Conservation (phyloP, 129 eudicot genomes). For the Saussurea involucrata region DNA sequence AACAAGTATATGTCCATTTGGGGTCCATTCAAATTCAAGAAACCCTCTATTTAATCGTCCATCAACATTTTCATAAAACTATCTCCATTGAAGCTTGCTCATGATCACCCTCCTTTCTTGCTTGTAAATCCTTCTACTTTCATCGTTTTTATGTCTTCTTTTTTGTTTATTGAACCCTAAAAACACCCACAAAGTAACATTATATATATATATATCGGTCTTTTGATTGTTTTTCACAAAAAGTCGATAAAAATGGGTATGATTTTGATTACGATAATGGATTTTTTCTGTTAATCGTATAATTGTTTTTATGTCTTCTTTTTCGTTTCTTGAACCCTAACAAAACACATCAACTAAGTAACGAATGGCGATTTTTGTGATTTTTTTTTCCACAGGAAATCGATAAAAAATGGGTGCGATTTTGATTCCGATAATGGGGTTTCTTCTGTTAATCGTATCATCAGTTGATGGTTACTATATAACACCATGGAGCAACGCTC, state of each 20-base stretch:
- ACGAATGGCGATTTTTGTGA: not conserved
- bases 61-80: constrained; percentile 22
- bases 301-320: not conserved
- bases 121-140: constrained; percentile 1
- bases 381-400: constrained; percentile 2
- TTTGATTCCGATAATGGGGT: constrained; percentile 18
- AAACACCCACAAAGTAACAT: not conserved
- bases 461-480: constrained; percentile 52
- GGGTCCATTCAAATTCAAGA: constrained; percentile 31
- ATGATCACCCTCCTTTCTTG: constrained; percentile 17
- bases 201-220: too few species aligned
- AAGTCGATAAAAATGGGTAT: not conserved
- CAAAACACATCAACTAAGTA: not conserved
- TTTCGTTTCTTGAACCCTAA: not conserved
- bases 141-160: not conserved
- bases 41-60: constrained; percentile 29
- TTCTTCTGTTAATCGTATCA: constrained; percentile 30
- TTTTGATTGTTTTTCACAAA: too few species aligned
- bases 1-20: constrained; percentile 8
- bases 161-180: not conserved
- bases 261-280: not conserved
- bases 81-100: constrained; percentile 15
- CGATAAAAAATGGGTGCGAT: constrained; percentile 9
- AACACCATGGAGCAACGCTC: constrained; percentile 78
- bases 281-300: not conserved